Base-by-base conservation (phyloP, 306 rosid species). In the Mucuna pruriens region DNA sequence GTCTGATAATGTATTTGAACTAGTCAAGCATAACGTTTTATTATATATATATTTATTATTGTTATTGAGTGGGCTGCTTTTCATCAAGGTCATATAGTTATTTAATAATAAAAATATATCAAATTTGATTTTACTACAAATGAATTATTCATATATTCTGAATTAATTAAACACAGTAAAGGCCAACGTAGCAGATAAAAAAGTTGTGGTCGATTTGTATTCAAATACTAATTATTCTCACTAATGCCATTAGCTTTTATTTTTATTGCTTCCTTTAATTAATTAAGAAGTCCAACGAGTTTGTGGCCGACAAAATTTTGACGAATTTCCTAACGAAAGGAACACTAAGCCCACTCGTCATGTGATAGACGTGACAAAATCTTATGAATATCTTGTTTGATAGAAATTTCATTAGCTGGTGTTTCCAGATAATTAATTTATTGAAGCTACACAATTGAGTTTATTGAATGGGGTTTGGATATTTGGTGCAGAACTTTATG, bases 401-500 rank as follows among this genome's bases (percentile, higher is more conserved):
- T 57, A 64, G 9, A 63, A 48, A 61, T 36, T 17, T 9, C 33
- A 46, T 22, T 51, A 3, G 7, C 12, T 6, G 45, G 23, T 5
- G 20, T 26, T 44, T 7, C 0, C 7, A 9, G 4, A 42, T 61
- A 9, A 46, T 29, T 62, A 44, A 31, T 29, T 15, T 7, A 6
- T 57, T 29, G 38, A 49, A 26, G 31, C 8, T 15, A 13, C 5
- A 8, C 2, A 45, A 15, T 25, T 25, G 15, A 9, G 15, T 31
- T 40, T 40, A 5, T 25, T 26, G 12, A 45, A n/a, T 9, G 64
- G 12, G 77, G 22, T 79, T 16, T 42, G 83, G 77, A n/a, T 7
- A 48, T 19, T 52, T 57, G 81, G 72, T 70, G 71, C 89, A 86
- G 89, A 86, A 22, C 75, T 86, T 19, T 86, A 86, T 33, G 99